Evolutionary conservation across 1,284 basidiomycete genomes (phyloP).

Genomic region (Boletus calvinii): DNA sequence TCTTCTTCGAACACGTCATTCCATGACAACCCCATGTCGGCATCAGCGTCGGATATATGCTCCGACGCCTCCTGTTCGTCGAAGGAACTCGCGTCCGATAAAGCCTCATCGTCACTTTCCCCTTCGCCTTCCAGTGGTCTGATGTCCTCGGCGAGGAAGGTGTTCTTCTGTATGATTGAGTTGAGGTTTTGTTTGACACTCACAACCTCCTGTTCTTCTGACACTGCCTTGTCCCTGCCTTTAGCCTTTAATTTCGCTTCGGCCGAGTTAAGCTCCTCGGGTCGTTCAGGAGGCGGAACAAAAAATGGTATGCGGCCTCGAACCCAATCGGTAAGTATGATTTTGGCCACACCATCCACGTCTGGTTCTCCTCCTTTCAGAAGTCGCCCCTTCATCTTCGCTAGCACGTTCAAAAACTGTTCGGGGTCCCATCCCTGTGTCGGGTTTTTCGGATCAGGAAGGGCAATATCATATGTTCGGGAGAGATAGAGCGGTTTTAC

Average conservation of each 20-base stretch:
- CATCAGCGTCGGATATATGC: slow-evolving; percentile 36
- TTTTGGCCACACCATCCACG: slow-evolving; percentile 90
- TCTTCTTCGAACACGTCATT: slow-evolving; percentile 62
- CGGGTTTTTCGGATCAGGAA: slow-evolving; percentile 56
- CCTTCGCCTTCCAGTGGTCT: slow-evolving; percentile 55
- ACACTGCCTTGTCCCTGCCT: slow-evolving; percentile 36
- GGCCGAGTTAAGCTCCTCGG: slow-evolving; percentile 63
- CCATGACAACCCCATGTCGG: slow-evolving; percentile 57
- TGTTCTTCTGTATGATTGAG: slow-evolving; percentile 84
- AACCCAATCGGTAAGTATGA: slow-evolving; percentile 97
- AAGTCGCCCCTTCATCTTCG: slow-evolving; percentile 88
- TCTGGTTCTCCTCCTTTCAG: slow-evolving; percentile 96
- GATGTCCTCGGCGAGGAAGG: slow-evolving; percentile 72
- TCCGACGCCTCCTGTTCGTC: slow-evolving; percentile 35
- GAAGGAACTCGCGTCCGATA: slow-evolving; percentile 29
- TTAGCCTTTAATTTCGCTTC: slow-evolving; percentile 55
- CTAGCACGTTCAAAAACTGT: slow-evolving; percentile 82
- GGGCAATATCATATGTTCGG: slow-evolving; percentile 82
- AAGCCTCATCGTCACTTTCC: slow-evolving; percentile 30
- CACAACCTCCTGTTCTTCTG: slow-evolving; percentile 40
- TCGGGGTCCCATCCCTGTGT: slow-evolving; percentile 68
- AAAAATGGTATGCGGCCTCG: slow-evolving; percentile 93
- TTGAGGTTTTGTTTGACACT: slow-evolving; percentile 72
- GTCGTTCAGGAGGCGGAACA: slow-evolving; percentile 74
- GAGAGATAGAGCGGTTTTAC: slow-evolving; percentile 93